Evolutionary conservation across 768 basidiomycete genomes (phyloP), one percentile per base, ranked within the genome.

Genomic region (Hysterangium stoloniferum): DNA sequence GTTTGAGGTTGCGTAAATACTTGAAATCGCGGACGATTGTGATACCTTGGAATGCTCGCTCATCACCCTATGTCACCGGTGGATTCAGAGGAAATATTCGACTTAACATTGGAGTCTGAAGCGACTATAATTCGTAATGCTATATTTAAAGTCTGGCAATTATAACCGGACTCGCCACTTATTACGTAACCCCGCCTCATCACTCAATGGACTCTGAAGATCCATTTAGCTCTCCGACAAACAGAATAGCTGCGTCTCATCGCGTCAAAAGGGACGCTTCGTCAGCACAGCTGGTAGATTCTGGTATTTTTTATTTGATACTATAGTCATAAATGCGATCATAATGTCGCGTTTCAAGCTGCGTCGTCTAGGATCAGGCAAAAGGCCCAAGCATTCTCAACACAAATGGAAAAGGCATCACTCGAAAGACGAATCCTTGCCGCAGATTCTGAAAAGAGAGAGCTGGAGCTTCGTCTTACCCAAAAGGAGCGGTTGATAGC

Each of bases 351-450:
- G 9, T 31, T 20, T 28, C 29, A 37, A 51, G 49, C 40, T 6
- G 27, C 37, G 8, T 27, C 49, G 6, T n/a, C 40, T 12, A 40
- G 49, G 29, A 42, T 51, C 28, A 32, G 33, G 19, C 37, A 45
- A 28, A 54, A 57, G 40, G 53, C 49, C 7, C 38, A 81, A 55
- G 73, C 77, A 0, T 79, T 88, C 57, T 72, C 76, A 0, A 77
- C 82, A 0, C 74, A 77, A 46, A 71, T 86, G 57, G 66, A 78
- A 2, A 77, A 80, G 55, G 74, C 84, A 2, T 68, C 76, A 1
- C 69, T 88, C 15, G 84, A 88, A 58, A 68, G 86, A n/a, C 79
- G 82, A 55, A 72, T 89, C 1, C 66, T 79, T 7, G 68, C 80
- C 2, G 72, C 78, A 0, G 79, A 86, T 53, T 74, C 80, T 0